phyloP scores from a whole-genome alignment of 495 filamentous ascomycete species.

The Aspergillus affinis region DNA sequence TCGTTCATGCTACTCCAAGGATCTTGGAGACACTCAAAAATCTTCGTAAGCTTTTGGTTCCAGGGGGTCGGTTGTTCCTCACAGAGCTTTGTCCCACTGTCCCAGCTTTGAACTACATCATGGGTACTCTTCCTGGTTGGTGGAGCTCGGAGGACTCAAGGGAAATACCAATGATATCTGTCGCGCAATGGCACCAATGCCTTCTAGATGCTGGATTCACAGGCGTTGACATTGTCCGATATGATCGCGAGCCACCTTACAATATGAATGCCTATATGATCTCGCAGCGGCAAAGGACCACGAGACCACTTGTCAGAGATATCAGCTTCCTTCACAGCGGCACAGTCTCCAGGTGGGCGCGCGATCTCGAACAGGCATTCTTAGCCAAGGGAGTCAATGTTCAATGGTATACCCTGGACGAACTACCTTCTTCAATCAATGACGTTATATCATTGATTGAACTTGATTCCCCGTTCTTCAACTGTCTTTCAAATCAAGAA shows the following conservation, averaged over 20 bases:
- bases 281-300: slow-evolving; percentile 9
- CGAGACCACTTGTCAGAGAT: not conserved
- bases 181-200: slow-evolving; percentile 29
- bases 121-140: slow-evolving; percentile 30
- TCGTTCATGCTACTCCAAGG: slow-evolving; percentile 49
- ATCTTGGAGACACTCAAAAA: slow-evolving; percentile 42
- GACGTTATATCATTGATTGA: slow-evolving; percentile 39
- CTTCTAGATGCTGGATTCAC: slow-evolving; percentile 31
- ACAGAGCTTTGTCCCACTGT: slow-evolving; percentile 24
- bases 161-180: slow-evolving; percentile 26
- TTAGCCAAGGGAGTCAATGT: slow-evolving; percentile 18
- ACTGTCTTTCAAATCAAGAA: slow-evolving; percentile 14
- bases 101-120: slow-evolving; percentile 21
- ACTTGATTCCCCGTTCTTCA: slow-evolving; percentile 27
- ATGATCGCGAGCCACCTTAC: slow-evolving; percentile 34
- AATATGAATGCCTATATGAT: slow-evolving; percentile 32
- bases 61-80: slow-evolving; percentile 26
- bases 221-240: slow-evolving; percentile 28
- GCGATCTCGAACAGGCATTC: slow-evolving; percentile 12
- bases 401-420: slow-evolving; percentile 18
- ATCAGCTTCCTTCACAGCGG: slow-evolving; percentile 17
- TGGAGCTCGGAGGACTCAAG: slow-evolving; percentile 31
- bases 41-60: slow-evolving; percentile 29
- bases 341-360: slow-evolving; percentile 7
- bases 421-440: slow-evolving; percentile 18